Percentiles rank a stretch among this genome's conserved stretches.
Conservation (phyloP, 2,329 filamentous ascomycete species). For the Arthrinium puccinioides region DNA sequence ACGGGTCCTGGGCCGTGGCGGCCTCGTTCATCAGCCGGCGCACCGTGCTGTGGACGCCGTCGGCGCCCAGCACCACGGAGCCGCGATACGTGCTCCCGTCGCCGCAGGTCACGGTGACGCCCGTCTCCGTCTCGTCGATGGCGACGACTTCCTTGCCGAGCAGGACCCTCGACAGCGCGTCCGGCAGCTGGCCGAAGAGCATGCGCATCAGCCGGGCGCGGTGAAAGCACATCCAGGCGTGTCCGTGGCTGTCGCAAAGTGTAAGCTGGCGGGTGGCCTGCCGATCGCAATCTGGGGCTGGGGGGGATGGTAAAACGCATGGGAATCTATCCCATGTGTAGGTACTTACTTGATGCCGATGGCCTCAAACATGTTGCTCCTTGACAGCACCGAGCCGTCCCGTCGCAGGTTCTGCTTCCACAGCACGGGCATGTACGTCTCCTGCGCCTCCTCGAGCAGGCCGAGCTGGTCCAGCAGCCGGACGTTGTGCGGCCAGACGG, state of each 20-base stretch:
- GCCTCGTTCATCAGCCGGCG: slow-evolving; percentile 22
- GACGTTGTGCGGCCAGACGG: slow-evolving; percentile 17
- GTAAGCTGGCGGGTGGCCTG: slow-evolving; percentile 1
- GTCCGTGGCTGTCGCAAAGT: slow-evolving; percentile 14
- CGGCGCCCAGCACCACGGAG: slow-evolving; percentile 32
- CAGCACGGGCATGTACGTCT: slow-evolving; percentile 7
- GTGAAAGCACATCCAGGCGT: slow-evolving; percentile 12
- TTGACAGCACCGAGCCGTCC: slow-evolving; percentile 6
- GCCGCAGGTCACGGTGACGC: slow-evolving; percentile 12
- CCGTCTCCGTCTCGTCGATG: slow-evolving; percentile 3
- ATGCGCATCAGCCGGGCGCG: slow-evolving; percentile 15
- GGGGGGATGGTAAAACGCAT: too few species aligned
- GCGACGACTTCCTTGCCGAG: slow-evolving; percentile 7
- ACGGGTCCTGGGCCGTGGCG: slow-evolving; percentile 5
- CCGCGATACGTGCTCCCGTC: slow-evolving; percentile 27
- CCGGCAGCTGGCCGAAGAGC: slow-evolving; percentile 13
- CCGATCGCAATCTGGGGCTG: too few species aligned
- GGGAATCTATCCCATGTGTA: neutral
- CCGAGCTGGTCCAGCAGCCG: slow-evolving; percentile 20
- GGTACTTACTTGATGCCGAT: slow-evolving; percentile 10
- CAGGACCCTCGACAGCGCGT: slow-evolving; percentile 5
- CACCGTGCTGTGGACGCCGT: slow-evolving; percentile 31
- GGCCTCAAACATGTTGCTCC: slow-evolving; percentile 8
- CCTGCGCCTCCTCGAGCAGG: slow-evolving; percentile 7
- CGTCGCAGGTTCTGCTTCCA: slow-evolving; percentile 5